A percentile compares a stretch with the other conserved stretches of the same genome.
phyloP scores from a whole-genome alignment of 1,284 basidiomycete species.

The Erythrobasidium hasegawianum region DNA sequence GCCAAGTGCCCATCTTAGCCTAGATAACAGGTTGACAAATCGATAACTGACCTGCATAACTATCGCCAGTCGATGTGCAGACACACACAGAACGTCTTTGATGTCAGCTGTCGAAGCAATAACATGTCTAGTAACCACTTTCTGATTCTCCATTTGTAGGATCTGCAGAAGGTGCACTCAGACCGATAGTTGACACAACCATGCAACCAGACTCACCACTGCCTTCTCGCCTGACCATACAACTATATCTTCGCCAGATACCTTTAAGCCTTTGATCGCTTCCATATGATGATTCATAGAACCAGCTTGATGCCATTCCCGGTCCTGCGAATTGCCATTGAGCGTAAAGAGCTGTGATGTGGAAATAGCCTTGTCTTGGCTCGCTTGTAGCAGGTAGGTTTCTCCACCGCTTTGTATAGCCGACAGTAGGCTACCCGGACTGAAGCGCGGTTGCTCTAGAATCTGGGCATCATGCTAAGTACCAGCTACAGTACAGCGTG shows the following conservation, averaged over 20 bases:
- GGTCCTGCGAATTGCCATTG: not conserved
- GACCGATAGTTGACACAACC: no score
- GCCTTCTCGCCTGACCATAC: not conserved
- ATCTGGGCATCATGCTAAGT: not conserved
- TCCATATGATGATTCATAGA: not conserved
- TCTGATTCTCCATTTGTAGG: conserved; percentile 15
- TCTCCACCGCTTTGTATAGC: conserved; percentile 3
- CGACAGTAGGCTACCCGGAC: not conserved
- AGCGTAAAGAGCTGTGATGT: not conserved
- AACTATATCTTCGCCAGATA: conserved; percentile 21
- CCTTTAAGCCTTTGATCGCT: not conserved
- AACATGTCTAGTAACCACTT: not conserved
- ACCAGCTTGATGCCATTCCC: not conserved
- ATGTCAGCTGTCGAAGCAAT: not conserved
- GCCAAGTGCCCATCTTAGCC: no score
- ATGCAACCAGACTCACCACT: not conserved
- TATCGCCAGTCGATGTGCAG: conserved; percentile 13
- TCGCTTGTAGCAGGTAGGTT: not conserved
- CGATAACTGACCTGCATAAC: conserved; percentile 18
- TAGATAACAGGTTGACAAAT: no score
- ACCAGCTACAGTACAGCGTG: not conserved
- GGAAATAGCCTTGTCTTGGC: not conserved
- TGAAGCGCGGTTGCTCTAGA: not conserved
- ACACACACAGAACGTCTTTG: conserved; percentile 12
- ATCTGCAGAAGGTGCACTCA: conserved; percentile 8